Evolutionary conservation across 2,329 filamentous ascomycete genomes (phyloP).

Genomic region (Apiospora koreana): DNA sequence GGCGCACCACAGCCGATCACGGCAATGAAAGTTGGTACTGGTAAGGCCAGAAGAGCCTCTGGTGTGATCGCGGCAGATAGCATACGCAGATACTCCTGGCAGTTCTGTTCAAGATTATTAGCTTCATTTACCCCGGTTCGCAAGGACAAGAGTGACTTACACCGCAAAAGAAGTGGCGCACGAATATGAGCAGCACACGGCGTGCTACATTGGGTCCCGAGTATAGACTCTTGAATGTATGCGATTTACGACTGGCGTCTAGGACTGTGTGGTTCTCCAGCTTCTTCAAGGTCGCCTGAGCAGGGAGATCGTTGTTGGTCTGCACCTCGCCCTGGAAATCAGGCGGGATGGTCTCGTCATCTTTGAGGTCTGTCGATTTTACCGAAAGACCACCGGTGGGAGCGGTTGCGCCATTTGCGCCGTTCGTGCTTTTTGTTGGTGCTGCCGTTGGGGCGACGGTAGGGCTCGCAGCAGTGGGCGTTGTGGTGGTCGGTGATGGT

Average conservation of each 20-base stretch:
- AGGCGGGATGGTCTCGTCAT: conserved; percentile 41
- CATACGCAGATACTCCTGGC: conserved; percentile 71
- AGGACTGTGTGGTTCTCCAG: conserved; percentile 60
- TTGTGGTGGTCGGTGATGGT: background rate
- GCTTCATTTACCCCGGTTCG: background rate
- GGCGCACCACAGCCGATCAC: conserved; percentile 75
- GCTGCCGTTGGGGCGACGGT: background rate
- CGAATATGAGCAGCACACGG: conserved; percentile 69
- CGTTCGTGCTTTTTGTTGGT: background rate
- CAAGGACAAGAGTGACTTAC: conserved; percentile 47
- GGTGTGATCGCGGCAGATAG: conserved; percentile 61
- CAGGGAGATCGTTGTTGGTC: conserved; percentile 57
- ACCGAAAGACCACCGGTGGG: background rate
- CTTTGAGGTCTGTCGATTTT: conserved; percentile 14
- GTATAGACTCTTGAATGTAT: conserved; percentile 65
- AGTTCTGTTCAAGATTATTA: conserved; percentile 53
- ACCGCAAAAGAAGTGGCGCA: conserved; percentile 80
- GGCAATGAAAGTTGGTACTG: conserved; percentile 62
- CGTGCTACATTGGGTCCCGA: conserved; percentile 53
- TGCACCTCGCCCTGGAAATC: conserved; percentile 60
- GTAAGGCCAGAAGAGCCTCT: conserved; percentile 49
- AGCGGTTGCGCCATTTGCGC: background rate
- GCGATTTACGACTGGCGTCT: conserved; percentile 60
- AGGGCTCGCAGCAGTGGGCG: background rate
- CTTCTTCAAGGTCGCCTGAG: conserved; percentile 46